Evolutionary conservation across 805 yeast species (phyloP), one percentile per base, ranked within the genome.

Genomic region (Metschnikowia lochheadii): DNA sequence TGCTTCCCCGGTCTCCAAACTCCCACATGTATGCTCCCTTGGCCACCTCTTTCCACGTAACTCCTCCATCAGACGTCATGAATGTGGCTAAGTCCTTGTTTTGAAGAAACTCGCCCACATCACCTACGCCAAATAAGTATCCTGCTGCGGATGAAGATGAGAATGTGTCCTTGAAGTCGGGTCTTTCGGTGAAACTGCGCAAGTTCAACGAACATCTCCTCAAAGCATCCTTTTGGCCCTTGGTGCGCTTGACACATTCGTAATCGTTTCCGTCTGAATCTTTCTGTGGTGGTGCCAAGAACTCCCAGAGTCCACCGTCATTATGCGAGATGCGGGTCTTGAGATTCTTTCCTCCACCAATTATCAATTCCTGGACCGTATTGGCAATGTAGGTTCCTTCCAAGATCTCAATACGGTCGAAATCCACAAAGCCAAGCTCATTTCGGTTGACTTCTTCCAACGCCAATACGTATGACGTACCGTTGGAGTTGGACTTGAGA

Each of bases 61-160:
- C 70, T 51, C 99, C 99, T 2, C 94, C 99, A 68, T 94, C 98
- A n/a, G 78, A 74, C 3, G 96, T 83, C 53, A 94, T 68, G 62
- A 80, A 94, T 0, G 97, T 88, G 1, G 85, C 74, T 0, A 85
- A 78, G 44, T 83, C 80, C 3, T 76, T 73, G 38, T 68, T 65
- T 5, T 67, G 70, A 48, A 92, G 69, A 7, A 58, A 53, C 29
- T 76, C 79, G 6, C 97, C 98, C 46, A 89, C 96, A 63, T 87
- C 90, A 31, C 99, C 99, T n/a, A 87, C 81, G n/a, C 87, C 97
- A 56, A 94, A 74, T 78, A 92, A 69, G 69, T 90, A 69, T 1
- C 99, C 99, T 17, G 85, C 76, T 0, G 98, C 98, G 8, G 96
- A 85, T 0, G 88, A 83, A 0, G 98, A 90, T 0, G 96, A 86